Conservation (phyloP, 1,284 basidiomycete genomes). For the Fomitopsis pinicola region DNA sequence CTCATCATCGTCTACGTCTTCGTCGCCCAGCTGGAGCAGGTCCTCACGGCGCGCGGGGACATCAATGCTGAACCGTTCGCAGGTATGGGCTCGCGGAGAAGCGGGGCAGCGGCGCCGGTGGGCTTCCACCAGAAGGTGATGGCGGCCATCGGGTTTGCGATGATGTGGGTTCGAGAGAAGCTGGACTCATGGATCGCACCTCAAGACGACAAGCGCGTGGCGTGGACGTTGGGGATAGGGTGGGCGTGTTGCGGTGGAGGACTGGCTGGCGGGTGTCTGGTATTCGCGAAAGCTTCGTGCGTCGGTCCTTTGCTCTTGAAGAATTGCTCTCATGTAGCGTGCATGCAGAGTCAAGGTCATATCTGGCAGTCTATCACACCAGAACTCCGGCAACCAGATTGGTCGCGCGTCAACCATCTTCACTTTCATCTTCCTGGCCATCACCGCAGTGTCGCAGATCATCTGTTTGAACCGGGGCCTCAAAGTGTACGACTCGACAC, state of each 20-base stretch:
- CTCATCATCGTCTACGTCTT: constrained; percentile 64
- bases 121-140: constrained; percentile 28
- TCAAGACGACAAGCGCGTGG: constrained; percentile 78
- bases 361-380: constrained; percentile 68
- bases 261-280: constrained; percentile 82
- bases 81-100: constrained; percentile 30
- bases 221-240: constrained; percentile 86
- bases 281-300: constrained; percentile 88
- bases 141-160: constrained; percentile 40
- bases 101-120: constrained; percentile 19
- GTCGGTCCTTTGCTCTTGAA: constrained; percentile 27
- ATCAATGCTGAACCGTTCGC: constrained; percentile 54
- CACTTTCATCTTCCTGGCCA: constrained; percentile 74
- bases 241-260: constrained; percentile 92
- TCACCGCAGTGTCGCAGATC: constrained; percentile 86
- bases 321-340: constrained; percentile 5
- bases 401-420: constrained; percentile 78
- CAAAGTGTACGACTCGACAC: constrained; percentile 73
- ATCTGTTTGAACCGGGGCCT: constrained; percentile 86
- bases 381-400: constrained; percentile 83
- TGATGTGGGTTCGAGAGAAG: constrained; percentile 52
- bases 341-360: constrained; percentile 65
- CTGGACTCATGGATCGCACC: constrained; percentile 75
- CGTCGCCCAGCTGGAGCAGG: constrained; percentile 60
- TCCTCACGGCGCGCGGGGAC: constrained; percentile 64